A percentile compares a stretch with the other conserved stretches of the same genome.
Conservation (phyloP, 2,329 filamentous ascomycete species). For the Phoma herbarum region DNA sequence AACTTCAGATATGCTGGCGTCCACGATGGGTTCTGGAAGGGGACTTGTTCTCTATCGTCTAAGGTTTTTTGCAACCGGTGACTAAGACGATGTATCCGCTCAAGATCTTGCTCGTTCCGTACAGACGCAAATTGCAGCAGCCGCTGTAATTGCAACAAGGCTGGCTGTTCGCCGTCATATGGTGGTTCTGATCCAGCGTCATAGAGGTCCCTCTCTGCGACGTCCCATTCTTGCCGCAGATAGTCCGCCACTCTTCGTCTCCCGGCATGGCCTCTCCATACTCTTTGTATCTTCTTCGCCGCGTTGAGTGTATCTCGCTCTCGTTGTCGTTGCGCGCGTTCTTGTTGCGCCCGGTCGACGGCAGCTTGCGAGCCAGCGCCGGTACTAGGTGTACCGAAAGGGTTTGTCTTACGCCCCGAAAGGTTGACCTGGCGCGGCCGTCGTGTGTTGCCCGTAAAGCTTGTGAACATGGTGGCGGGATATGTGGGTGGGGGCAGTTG, state of each 20-base stretch:
- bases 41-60: slow-evolving; percentile 14
- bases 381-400: slow-evolving; percentile 73
- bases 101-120: slow-evolving; percentile 50
- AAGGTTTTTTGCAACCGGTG: slow-evolving; percentile 48
- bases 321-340: slow-evolving; percentile 79
- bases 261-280: slow-evolving; percentile 80
- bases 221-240: slow-evolving; percentile 56
- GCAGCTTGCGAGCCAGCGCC: slow-evolving; percentile 76
- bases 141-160: slow-evolving; percentile 53
- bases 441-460: slow-evolving; percentile 87
- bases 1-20: slow-evolving; percentile 54
- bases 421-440: slow-evolving; percentile 93
- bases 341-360: slow-evolving; percentile 85
- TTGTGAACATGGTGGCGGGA: slow-evolving; percentile 76
- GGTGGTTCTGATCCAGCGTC: slow-evolving; percentile 22
- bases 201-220: slow-evolving; percentile 34
- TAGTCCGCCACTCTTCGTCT: slow-evolving; percentile 66
- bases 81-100: slow-evolving; percentile 53
- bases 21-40: slow-evolving; percentile 49
- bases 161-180: slow-evolving; percentile 52
- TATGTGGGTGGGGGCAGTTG: neutral
- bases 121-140: slow-evolving; percentile 56
- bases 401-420: slow-evolving; percentile 82
- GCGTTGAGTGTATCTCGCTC: slow-evolving; percentile 82
- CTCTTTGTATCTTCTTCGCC: slow-evolving; percentile 75